Conservation (phyloP, 352 stramenopile species). For the Phytophthora melonis region DNA sequence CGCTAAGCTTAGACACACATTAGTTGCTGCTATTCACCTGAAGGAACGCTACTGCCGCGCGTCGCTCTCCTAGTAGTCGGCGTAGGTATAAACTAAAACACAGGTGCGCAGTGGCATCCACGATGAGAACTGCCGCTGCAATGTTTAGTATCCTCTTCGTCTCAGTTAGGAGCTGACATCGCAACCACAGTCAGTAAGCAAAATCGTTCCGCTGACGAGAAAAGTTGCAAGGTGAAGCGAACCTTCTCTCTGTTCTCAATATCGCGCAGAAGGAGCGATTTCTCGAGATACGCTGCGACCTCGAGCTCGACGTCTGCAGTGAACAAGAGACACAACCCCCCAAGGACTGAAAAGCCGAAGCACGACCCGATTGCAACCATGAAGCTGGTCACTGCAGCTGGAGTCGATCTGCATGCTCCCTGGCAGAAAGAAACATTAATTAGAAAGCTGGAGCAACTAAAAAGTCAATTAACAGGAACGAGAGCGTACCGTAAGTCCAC, state of each 20-base stretch:
- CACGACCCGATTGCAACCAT: conserved; percentile 59
- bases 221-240: not conserved
- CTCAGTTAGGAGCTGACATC: conserved; percentile 49
- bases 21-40: conserved; percentile 40
- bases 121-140: conserved; percentile 47
- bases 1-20: not conserved
- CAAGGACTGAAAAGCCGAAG: conserved; percentile 61
- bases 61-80: conserved; percentile 60
- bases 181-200: conserved; percentile 25
- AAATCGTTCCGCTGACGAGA: not conserved
- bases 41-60: conserved; percentile 65
- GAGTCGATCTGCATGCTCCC: conserved; percentile 62
- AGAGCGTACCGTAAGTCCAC: conserved; percentile 54
- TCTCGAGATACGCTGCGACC: conserved; percentile 63
- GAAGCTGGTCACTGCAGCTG: conserved; percentile 58
- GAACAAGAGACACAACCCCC: conserved; percentile 70
- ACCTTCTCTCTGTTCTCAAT: conserved; percentile 55
- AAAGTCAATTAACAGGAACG: too few species aligned
- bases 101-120: conserved; percentile 45
- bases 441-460: too few species aligned
- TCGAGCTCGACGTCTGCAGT: conserved; percentile 49
- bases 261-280: conserved; percentile 45
- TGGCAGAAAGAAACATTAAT: conserved; percentile 7
- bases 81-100: conserved; percentile 56
- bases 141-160: conserved; percentile 52